phyloP scores from a whole-genome alignment of 176 grass and related monocot species.

The Aegilops umbellulata region DNA sequence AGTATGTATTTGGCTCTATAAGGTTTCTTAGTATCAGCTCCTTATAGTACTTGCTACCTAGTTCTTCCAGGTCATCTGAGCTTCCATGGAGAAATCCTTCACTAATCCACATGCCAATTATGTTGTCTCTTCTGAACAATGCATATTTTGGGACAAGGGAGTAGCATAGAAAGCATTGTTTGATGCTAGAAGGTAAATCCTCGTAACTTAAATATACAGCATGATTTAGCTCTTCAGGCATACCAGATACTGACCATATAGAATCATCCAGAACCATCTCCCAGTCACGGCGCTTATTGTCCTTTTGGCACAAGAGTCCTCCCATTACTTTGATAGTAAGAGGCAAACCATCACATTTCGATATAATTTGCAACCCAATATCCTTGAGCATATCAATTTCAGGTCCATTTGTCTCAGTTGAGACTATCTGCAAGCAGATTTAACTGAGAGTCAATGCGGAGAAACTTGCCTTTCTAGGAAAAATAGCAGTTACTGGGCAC shows the following conservation, averaged over 20 bases:
- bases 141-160: constrained; percentile 30
- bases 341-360: constrained; percentile 41
- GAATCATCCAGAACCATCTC: neutral
- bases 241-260: neutral
- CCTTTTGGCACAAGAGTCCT: constrained; percentile 27
- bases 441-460: neutral
- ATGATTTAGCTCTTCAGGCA: constrained; percentile 14
- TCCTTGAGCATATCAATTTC: constrained; percentile 8
- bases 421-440: neutral
- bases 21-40: constrained; percentile 44
- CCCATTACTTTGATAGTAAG: constrained; percentile 45
- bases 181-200: constrained; percentile 16
- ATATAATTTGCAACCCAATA: constrained; percentile 30
- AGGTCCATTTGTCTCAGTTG: neutral
- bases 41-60: neutral
- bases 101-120: constrained; percentile 34
- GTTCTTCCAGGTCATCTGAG: neutral
- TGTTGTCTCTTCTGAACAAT: accelerated
- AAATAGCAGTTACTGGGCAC: neutral
- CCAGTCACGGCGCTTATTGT: neutral
- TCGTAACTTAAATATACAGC: constrained; percentile 27
- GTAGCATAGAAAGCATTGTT: constrained; percentile 38
- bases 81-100: constrained; percentile 17
- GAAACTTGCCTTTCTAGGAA: too few relatives aligned
- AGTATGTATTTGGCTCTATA: neutral